Evolutionary conservation across 805 yeast species (phyloP), one percentile per base, ranked within the genome.

Genomic region (Pichia phayaonensis): DNA sequence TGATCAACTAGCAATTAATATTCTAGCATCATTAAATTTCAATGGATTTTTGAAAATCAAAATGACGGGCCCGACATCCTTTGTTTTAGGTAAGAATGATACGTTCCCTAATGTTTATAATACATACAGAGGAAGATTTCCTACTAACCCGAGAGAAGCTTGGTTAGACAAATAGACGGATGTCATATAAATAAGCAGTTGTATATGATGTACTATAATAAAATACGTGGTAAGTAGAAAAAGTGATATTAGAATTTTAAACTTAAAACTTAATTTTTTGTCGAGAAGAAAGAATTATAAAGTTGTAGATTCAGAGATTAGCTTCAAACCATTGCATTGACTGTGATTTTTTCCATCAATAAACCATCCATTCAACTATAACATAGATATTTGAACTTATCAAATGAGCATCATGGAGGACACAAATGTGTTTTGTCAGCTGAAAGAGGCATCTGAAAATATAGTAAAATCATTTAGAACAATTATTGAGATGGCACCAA

Each of bases 31-130:
- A 2, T 57, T 81, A n/a, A 73, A 78, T 40, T 83, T 78, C 53
- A 77, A 76, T 50, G 77, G 75, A 49, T 59, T 79, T 18, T 56
- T 81, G 36, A 77, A 73, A 53, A 85, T 82, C 0, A 80, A 80
- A 51, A 58, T 79, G 4, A 61, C 63, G 0, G 60, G 66, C 8
- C 45, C 59, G 1, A 56, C 51, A n/a, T 53, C 48, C 2, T 48
- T 67, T n/a, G 59, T 62, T 8, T 27, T 67, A 40, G 62, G 70
- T 40, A 65, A 65, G 46, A 58, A 55, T 2, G 63, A 54, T 13
- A 50, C 63, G 13, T 67, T 67, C 49, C 71, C 71, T 5, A 51
- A 51, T 18, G 53, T 63, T 3, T 52, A 46, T 42, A 56, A 49
- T 1, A 55, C 60, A 1, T 59, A 63, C 44, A 47, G 50, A 12